Percentiles rank a stretch among this genome's conserved stretches.
Conservation (phyloP, 805 yeast species). For the Hanseniaspora nectarophila region DNA sequence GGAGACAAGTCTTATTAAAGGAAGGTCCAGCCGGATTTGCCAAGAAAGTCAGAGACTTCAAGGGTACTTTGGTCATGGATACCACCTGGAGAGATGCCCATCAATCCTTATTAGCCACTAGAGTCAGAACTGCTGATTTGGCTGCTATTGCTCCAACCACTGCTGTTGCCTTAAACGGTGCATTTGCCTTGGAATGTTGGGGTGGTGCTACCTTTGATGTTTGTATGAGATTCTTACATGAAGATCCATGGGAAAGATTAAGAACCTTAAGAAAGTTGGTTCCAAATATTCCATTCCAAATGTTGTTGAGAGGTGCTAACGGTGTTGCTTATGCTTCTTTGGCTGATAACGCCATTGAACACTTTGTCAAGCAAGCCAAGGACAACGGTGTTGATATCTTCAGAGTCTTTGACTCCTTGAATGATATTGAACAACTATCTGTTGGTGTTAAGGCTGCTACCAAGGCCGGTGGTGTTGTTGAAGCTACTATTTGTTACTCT, state of each 20-base stretch:
- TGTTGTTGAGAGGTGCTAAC: constrained; percentile 97
- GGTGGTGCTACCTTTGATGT: constrained; percentile 99
- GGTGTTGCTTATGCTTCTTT: constrained; percentile 97
- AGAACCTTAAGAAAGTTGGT: constrained; percentile 76
- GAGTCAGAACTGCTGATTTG: constrained; percentile 89
- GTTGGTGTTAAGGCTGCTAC: constrained; percentile 97
- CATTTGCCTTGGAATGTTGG: constrained; percentile 97
- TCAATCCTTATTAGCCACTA: constrained; percentile 91
- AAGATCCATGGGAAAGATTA: constrained; percentile 97
- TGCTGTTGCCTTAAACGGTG: constrained; percentile 76
- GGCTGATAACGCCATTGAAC: constrained; percentile 98
- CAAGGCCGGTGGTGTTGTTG: constrained; percentile 98
- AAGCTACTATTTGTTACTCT: constrained; percentile 95
- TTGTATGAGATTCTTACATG: constrained; percentile 94
- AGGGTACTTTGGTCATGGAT: constrained; percentile 90
- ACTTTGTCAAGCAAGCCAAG: constrained; percentile 88
- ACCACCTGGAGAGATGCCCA: constrained; percentile 99
- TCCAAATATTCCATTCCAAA: constrained; percentile 98
- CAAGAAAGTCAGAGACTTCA: constrained; percentile 64
- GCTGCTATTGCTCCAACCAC: constrained; percentile 88
- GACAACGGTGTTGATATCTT: constrained; percentile 93
- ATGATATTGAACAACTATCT: constrained; percentile 89
- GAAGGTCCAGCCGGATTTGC: constrained; percentile 88
- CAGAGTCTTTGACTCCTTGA: constrained; percentile 94
- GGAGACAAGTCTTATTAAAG: constrained; percentile 78